Percentiles rank a stretch among this genome's conserved stretches.
Evolutionary conservation across 2,329 filamentous ascomycete genomes (phyloP).

Genomic region (Neopestalotiopsis sp.): DNA sequence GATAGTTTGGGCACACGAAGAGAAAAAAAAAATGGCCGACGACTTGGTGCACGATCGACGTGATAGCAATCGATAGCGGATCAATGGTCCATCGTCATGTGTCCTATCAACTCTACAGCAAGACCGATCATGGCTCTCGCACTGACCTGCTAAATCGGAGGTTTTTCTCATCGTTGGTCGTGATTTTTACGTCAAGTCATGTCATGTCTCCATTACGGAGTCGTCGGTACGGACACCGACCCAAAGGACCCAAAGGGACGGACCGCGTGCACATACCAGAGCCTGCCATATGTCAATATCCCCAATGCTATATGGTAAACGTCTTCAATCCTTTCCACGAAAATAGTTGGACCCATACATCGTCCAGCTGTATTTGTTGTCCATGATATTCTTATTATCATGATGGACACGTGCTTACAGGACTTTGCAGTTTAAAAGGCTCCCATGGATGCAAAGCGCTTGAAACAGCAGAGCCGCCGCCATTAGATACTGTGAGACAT

Average conservation of each 20-base stretch:
- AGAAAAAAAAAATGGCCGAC: background rate
- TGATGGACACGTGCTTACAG: background rate
- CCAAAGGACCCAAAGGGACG: background rate
- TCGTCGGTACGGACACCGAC: background rate
- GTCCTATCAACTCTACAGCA: background rate
- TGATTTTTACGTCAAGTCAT: background rate
- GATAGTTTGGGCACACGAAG: background rate
- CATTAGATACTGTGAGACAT: slow-evolving; percentile 1
- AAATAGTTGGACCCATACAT: background rate
- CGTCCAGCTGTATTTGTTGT: background rate
- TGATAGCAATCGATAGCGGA: background rate
- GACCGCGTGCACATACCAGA: slow-evolving; percentile 3
- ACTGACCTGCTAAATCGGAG: background rate
- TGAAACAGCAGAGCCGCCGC: background rate
- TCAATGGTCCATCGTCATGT: slow-evolving; percentile 1
- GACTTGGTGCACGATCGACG: background rate
- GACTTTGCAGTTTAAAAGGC: background rate
- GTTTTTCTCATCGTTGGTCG: background rate
- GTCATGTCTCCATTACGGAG: background rate
- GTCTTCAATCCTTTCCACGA: too few species aligned
- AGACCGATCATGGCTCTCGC: background rate
- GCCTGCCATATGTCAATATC: background rate
- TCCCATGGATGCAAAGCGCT: background rate
- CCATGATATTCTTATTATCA: background rate
- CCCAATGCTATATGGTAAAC: background rate